Evolutionary conservation across 1,284 basidiomycete species (phyloP).

Genomic region (Fomitopsis schrenkii): DNA sequence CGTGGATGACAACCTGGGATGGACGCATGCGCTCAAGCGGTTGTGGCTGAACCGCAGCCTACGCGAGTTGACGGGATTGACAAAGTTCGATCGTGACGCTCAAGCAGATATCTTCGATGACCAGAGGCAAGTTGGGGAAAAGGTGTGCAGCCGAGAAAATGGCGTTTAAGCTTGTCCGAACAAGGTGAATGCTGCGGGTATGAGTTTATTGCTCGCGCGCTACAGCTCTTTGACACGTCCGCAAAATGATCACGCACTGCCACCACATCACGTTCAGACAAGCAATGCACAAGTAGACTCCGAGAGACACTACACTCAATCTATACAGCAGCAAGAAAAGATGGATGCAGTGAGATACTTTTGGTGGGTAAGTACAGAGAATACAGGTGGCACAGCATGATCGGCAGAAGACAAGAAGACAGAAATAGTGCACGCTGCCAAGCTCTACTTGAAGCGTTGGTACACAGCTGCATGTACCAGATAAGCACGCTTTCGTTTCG

Average conservation of each 20-base stretch:
- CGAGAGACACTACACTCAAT: background rate
- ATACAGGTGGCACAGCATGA: slow-evolving; percentile 21
- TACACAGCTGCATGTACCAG: slow-evolving; percentile 42
- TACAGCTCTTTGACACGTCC: slow-evolving; percentile 4
- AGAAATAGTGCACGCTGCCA: slow-evolving; percentile 7
- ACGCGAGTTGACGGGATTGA: background rate
- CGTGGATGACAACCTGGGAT: slow-evolving; percentile 62
- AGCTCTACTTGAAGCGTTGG: slow-evolving; percentile 38
- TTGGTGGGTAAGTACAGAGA: background rate
- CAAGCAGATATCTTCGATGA: background rate
- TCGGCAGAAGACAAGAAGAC: slow-evolving; percentile 8
- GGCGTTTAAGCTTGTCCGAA: background rate
- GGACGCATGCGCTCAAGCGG: slow-evolving; percentile 47
- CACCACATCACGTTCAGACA: background rate
- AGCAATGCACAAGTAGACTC: background rate
- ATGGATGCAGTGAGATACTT: background rate
- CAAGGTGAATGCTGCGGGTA: slow-evolving; percentile 1
- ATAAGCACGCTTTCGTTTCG: background rate
- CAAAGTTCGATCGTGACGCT: background rate
- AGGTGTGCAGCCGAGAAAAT: too few species aligned
- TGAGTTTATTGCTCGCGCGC: background rate
- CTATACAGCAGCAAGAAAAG: background rate
- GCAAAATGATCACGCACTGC: slow-evolving; percentile 2
- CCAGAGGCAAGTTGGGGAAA: background rate
- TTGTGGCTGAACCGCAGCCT: background rate